These are phyloP conservation scores for Crithidia sp. DNA, from an alignment of 208 protist species.

Conservation along the genomic window DNA sequence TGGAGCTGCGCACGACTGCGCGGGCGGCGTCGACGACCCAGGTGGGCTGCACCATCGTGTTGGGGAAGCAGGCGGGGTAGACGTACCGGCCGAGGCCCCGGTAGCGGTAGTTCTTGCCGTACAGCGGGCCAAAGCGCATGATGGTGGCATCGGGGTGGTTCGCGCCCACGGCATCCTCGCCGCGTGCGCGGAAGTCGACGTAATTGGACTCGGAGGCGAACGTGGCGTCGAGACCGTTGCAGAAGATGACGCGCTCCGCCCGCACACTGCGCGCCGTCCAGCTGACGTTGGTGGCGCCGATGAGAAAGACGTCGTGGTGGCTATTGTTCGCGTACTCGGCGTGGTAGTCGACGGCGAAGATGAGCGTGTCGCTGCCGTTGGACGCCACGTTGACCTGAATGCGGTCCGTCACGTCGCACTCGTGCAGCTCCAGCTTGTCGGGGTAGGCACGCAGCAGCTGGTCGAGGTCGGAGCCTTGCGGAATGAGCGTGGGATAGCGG, in stretches of 20 bases:
- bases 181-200: constrained; percentile 89
- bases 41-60: constrained; percentile 89
- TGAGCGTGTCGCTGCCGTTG: constrained; percentile 92
- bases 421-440: constrained; percentile 91
- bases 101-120: constrained; percentile 90
- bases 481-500: constrained; percentile 92
- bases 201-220: constrained; percentile 93
- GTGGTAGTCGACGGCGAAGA: constrained; percentile 91
- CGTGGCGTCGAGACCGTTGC: constrained; percentile 91
- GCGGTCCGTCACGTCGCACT: constrained; percentile 92
- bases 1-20: constrained; percentile 82
- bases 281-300: constrained; percentile 88
- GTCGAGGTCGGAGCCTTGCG: constrained; percentile 86
- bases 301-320: constrained; percentile 92
- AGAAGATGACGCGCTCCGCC: constrained; percentile 90
- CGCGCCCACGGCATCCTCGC: constrained; percentile 87
- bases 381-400: constrained; percentile 92
- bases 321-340: constrained; percentile 93
- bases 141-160: constrained; percentile 92
- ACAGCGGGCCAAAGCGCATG: constrained; percentile 89
- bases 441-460: constrained; percentile 82
- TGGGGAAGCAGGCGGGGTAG: constrained; percentile 90
- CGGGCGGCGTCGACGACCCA: constrained; percentile 92
- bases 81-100: constrained; percentile 88
- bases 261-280: constrained; percentile 91